Percentiles rank a stretch among this genome's conserved stretches.
Evolutionary conservation across 2,329 filamentous ascomycete genomes (phyloP).

Genomic region (Pseudocercospora fijiensis): DNA sequence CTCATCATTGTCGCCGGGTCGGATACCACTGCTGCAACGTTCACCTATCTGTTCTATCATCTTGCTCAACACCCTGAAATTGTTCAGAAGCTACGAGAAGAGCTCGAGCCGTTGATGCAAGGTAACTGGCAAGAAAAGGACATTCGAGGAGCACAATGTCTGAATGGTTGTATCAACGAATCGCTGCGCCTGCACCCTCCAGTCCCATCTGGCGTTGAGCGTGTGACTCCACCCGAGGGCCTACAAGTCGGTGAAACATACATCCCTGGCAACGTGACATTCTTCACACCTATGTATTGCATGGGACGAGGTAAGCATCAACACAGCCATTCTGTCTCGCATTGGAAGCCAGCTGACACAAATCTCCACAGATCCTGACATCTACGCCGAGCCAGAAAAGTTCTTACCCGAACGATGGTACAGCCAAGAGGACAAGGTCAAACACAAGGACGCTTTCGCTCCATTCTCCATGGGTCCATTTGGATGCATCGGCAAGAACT

Average conservation of each 20-base stretch:
- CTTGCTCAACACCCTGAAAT: slow-evolving; percentile 36
- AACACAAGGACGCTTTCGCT: slow-evolving; percentile 40
- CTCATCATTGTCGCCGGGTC: slow-evolving; percentile 44
- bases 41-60: slow-evolving; percentile 47
- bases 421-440: slow-evolving; percentile 37
- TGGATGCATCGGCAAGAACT: slow-evolving; percentile 41
- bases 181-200: slow-evolving; percentile 46
- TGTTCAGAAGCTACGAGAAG: slow-evolving; percentile 38
- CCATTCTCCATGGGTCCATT: slow-evolving; percentile 41
- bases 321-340: no score
- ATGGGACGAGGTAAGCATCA: slow-evolving; percentile 30
- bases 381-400: slow-evolving; percentile 34
- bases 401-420: slow-evolving; percentile 44
- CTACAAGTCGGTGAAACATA: slow-evolving; percentile 39
- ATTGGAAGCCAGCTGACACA: no score
- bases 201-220: slow-evolving; percentile 39
- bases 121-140: slow-evolving; percentile 34
- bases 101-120: slow-evolving; percentile 34
- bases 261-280: slow-evolving; percentile 37
- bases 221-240: slow-evolving; percentile 43
- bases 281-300: slow-evolving; percentile 31
- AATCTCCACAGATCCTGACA: slow-evolving; percentile 24
- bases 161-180: slow-evolving; percentile 45
- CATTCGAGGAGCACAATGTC: slow-evolving; percentile 29
- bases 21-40: slow-evolving; percentile 46